phyloP scores from a whole-genome alignment of 2,329 filamentous ascomycete genomes.

The Periconia digitata region DNA sequence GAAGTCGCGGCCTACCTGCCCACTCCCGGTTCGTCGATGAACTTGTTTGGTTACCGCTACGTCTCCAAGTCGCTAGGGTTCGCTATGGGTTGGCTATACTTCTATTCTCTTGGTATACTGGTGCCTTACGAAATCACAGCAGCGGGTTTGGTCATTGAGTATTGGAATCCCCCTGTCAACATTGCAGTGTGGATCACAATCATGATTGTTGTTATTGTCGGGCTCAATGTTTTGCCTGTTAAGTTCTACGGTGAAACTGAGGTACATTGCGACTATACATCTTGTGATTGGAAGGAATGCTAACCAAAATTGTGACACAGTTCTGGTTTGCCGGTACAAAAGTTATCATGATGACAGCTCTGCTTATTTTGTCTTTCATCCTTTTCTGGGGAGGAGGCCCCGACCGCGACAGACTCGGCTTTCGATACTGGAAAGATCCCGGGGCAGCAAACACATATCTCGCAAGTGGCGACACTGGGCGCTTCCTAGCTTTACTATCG shows the following conservation, averaged over 20 bases:
- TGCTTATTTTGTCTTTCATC: constrained; percentile 56
- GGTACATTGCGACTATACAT: not conserved
- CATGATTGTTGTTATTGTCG: constrained; percentile 38
- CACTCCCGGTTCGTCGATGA: constrained; percentile 56
- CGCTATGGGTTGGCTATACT: constrained; percentile 31
- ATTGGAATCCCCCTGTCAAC: constrained; percentile 38
- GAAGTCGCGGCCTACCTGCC: constrained; percentile 60
- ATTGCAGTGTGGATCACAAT: constrained; percentile 41
- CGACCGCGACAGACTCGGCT: constrained; percentile 55
- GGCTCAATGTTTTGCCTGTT: constrained; percentile 41
- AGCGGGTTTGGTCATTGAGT: constrained; percentile 41
- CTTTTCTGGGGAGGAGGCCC: constrained; percentile 61
- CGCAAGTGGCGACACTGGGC: constrained; percentile 49
- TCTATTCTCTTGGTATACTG: constrained; percentile 32
- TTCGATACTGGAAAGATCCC: constrained; percentile 60
- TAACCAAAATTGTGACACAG: not conserved
- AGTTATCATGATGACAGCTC: constrained; percentile 43
- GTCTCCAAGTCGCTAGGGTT: constrained; percentile 64
- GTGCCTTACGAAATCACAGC: constrained; percentile 40
- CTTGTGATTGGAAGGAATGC: not conserved
- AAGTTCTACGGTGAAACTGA: constrained; percentile 42
- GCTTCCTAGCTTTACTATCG: constrained; percentile 56
- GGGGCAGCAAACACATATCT: constrained; percentile 54
- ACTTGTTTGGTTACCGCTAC: constrained; percentile 51
- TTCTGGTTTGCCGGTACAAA: constrained; percentile 38